phyloP scores from a whole-genome alignment of 345 rosid genomes.

The Conringia planisiliqua region DNA sequence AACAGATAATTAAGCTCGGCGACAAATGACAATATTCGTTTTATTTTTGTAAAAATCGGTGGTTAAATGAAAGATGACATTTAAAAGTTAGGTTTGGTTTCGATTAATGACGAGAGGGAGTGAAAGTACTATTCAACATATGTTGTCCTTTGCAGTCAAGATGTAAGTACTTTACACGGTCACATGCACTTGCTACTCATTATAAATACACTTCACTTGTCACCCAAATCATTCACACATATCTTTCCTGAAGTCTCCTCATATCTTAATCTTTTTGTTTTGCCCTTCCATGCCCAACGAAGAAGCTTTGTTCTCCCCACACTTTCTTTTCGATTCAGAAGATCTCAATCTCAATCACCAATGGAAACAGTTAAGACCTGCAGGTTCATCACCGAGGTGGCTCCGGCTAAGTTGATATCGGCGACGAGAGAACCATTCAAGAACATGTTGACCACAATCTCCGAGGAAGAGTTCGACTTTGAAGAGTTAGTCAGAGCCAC shows the following conservation, averaged over 20 bases:
- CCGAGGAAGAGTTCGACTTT: slow-evolving; percentile 46
- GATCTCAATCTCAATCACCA: background rate
- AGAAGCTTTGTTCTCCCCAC: slow-evolving; percentile 9
- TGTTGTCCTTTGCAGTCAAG: slow-evolving; percentile 1
- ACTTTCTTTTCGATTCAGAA: background rate
- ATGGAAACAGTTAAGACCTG: slow-evolving; percentile 28
- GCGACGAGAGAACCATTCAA: slow-evolving; percentile 39
- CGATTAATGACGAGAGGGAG: background rate
- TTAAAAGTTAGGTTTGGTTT: background rate
- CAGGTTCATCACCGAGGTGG: slow-evolving; percentile 49
- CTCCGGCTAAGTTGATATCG: slow-evolving; percentile 41
- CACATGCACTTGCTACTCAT: background rate
- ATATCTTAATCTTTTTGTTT: background rate
- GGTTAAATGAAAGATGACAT: background rate
- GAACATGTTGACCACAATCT: slow-evolving; percentile 44
- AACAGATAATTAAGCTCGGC: background rate
- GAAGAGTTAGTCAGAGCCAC: slow-evolving; percentile 28
- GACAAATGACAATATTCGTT: background rate
- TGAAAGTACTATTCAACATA: background rate
- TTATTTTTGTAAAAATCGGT: background rate
- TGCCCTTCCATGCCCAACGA: slow-evolving; percentile 16
- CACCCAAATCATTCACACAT: slow-evolving; percentile 7
- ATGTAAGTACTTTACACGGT: background rate
- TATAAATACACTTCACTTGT: slow-evolving; percentile 15
- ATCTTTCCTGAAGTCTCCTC: background rate